Evolutionary conservation across 345 rosid genomes (phyloP).

Genomic region (Clarkia xantiana): DNA sequence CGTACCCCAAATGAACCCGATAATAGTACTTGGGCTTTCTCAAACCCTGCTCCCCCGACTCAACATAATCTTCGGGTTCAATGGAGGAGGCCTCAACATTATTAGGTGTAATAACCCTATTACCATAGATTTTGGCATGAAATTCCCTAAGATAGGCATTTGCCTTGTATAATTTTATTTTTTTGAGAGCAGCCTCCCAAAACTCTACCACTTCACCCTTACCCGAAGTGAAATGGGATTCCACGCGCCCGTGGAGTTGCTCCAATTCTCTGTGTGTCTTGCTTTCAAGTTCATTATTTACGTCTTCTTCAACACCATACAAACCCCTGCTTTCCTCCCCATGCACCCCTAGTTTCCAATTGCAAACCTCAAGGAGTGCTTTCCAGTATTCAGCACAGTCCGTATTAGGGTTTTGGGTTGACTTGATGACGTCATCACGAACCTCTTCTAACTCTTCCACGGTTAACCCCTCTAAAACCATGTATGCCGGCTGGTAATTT

Average conservation of each 20-base stretch:
- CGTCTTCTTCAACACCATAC: conserved; percentile 80
- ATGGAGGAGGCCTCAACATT: conserved; percentile 19
- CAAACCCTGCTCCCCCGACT: conserved; percentile 42
- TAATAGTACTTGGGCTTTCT: conserved; percentile 91
- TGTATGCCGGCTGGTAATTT: too few relatives aligned
- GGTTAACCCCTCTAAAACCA: conserved; percentile 88
- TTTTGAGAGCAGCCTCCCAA: conserved; percentile 89
- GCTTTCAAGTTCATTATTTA: conserved; percentile 61
- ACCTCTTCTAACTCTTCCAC: conserved; percentile 91
- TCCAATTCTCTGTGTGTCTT: conserved; percentile 62
- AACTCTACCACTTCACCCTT: conserved; percentile 89
- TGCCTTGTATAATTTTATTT: conserved; percentile 82
- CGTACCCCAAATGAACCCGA: conserved; percentile 90
- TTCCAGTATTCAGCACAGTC: conserved; percentile 72
- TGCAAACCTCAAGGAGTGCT: conserved; percentile 87
- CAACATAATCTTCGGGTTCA: conserved; percentile 47
- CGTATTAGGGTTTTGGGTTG: conserved; percentile 80
- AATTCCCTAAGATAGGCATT: conserved; percentile 94
- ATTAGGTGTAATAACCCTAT: conserved; percentile 27
- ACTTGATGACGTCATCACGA: conserved; percentile 81
- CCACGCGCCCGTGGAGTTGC: conserved; percentile 48
- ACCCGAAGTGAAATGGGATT: conserved; percentile 70
- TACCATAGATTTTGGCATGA: conserved; percentile 57
- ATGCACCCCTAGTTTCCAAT: conserved; percentile 93
- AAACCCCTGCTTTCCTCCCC: conserved; percentile 90